Conservation (phyloP, 2,329 filamentous ascomycete species). For the Nannizziopsis arthrosporioides region DNA sequence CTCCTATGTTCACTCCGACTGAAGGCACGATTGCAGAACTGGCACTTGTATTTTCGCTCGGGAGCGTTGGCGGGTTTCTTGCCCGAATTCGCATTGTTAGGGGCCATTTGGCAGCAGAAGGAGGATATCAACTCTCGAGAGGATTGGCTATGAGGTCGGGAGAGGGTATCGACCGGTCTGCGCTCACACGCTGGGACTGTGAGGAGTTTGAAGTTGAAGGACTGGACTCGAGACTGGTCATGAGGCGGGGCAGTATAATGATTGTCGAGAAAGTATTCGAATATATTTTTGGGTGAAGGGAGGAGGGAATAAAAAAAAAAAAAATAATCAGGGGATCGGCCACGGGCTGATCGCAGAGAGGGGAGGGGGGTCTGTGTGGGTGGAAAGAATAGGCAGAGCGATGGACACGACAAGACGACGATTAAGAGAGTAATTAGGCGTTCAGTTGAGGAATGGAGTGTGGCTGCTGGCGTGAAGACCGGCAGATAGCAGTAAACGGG, state of each 20-base stretch:
- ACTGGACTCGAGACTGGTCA: constrained; percentile 34
- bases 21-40: constrained; percentile 96
- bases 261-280: constrained; percentile 16
- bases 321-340: constrained; percentile 26
- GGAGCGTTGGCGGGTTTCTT: constrained; percentile 72
- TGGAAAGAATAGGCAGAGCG: constrained; percentile 8
- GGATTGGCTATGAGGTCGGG: constrained; percentile 16
- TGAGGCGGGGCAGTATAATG: constrained; percentile 19
- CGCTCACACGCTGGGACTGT: constrained; percentile 34
- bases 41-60: constrained; percentile 99
- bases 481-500: no score
- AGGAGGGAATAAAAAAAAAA: background rate
- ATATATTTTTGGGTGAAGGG: background rate
- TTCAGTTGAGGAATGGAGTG: background rate
- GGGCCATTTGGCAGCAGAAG: constrained; percentile 25
- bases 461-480: no score
- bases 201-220: constrained; percentile 30
- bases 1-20: constrained; percentile 95
- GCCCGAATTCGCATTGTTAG: constrained; percentile 50
- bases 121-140: background rate
- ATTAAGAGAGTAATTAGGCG: background rate
- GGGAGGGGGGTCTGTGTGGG: constrained; percentile 9
- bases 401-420: no score
- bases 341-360: constrained; percentile 26
- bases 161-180: constrained; percentile 30